These are phyloP conservation scores for Cokeromyces recurvatus DNA, from an alignment of 371 early-diverging fungal species.

Conservation along the genomic window DNA sequence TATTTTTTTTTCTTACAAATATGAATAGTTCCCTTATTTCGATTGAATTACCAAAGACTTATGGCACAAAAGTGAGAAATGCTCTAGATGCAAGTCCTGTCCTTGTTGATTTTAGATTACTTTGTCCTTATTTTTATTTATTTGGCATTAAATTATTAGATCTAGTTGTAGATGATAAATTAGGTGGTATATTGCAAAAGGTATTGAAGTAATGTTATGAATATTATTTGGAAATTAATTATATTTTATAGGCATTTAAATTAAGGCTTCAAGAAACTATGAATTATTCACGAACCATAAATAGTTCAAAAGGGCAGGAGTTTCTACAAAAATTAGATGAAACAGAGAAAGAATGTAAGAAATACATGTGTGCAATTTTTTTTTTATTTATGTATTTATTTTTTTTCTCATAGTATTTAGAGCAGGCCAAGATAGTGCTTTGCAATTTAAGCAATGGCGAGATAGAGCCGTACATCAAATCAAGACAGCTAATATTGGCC, in stretches of 20 bases:
- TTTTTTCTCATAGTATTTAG: slow-evolving; percentile 33
- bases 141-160: slow-evolving; percentile 37
- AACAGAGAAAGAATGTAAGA: slow-evolving; percentile 45
- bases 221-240: no score
- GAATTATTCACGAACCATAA: slow-evolving; percentile 34
- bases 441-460: slow-evolving; percentile 28
- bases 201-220: slow-evolving; percentile 10
- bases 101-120: slow-evolving; percentile 28
- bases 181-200: slow-evolving; percentile 28
- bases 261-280: slow-evolving; percentile 35
- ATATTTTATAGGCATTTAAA: no score
- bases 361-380: neutral
- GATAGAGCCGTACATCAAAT: slow-evolving; percentile 18
- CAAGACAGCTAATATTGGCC: no score
- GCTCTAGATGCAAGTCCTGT: slow-evolving; percentile 34
- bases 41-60: slow-evolving; percentile 36
- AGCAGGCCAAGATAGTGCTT: slow-evolving; percentile 33
- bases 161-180: slow-evolving; percentile 23
- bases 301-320: slow-evolving; percentile 23
- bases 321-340: slow-evolving; percentile 43
- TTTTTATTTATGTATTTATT: neutral
- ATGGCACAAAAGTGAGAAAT: slow-evolving; percentile 39
- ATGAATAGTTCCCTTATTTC: slow-evolving; percentile 20
- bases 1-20: neutral
- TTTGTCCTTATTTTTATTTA: slow-evolving; percentile 41